These are phyloP conservation scores for Toxicodendron radicans DNA, from an alignment of 345 rosid species.

Conservation along the genomic window DNA sequence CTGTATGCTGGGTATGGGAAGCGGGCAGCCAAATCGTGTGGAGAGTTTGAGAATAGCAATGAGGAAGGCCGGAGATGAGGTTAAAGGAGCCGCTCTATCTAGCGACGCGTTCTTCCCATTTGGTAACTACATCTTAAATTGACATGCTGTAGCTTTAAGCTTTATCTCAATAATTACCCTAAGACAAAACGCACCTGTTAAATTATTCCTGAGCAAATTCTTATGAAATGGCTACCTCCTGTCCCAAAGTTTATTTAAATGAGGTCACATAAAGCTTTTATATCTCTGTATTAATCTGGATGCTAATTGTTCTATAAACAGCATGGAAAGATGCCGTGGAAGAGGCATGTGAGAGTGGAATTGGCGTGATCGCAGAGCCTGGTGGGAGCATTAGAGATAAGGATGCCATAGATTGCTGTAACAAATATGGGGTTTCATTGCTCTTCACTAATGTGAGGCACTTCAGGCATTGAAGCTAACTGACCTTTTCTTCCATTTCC, in stretches of 20 bases:
- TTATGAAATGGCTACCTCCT: neutral
- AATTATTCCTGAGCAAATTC: neutral
- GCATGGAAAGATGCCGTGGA: slow-evolving; percentile 98
- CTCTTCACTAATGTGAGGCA: slow-evolving; percentile 81
- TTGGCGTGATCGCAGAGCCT: slow-evolving; percentile 84
- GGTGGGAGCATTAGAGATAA: slow-evolving; percentile 91
- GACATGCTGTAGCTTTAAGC: too few relatives aligned
- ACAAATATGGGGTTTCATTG: slow-evolving; percentile 81
- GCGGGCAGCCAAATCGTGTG: slow-evolving; percentile 90
- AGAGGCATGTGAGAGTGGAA: slow-evolving; percentile 82
- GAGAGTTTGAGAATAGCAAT: slow-evolving; percentile 93
- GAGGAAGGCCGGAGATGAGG: slow-evolving; percentile 88
- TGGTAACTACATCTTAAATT: slow-evolving; percentile 41
- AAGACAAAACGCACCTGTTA: neutral
- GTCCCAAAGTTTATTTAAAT: neutral
- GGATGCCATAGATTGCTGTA: slow-evolving; percentile 89
- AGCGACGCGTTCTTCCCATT: slow-evolving; percentile 98
- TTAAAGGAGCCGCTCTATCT: slow-evolving; percentile 95
- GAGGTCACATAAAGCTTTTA: neutral
- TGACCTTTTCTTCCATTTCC: neutral
- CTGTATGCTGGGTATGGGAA: slow-evolving; percentile 97
- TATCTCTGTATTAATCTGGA: slow-evolving; percentile 2
- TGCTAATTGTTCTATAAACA: slow-evolving; percentile 26
- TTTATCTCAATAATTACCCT: too few relatives aligned
- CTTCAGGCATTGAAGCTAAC: slow-evolving; percentile 61